Percentiles rank a stretch among this genome's conserved stretches.
phyloP scores from a whole-genome alignment of 2,329 filamentous ascomycete species.

The Arthrobotrys megalospora region DNA sequence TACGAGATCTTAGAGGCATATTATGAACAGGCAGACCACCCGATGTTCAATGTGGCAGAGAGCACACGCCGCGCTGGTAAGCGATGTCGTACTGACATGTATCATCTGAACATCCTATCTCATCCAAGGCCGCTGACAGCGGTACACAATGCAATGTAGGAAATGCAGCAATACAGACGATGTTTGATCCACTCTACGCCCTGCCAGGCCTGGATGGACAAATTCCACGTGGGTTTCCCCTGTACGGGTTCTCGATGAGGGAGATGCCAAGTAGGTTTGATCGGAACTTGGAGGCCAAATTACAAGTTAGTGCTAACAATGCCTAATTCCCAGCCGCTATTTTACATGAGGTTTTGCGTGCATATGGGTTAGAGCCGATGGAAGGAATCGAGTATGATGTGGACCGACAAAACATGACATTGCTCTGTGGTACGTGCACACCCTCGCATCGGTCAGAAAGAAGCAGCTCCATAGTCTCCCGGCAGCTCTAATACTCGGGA shows the following conservation, averaged over 20 bases:
- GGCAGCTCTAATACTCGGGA: background rate
- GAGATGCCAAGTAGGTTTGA: constrained; percentile 50
- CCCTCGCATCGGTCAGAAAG: background rate
- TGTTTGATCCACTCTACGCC: constrained; percentile 51
- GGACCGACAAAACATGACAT: constrained; percentile 50
- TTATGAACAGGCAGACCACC: constrained; percentile 39
- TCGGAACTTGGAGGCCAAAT: background rate
- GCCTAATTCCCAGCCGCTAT: constrained; percentile 29
- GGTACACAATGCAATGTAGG: constrained; percentile 14
- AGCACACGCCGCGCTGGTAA: constrained; percentile 49
- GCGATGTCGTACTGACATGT: background rate
- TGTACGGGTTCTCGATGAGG: constrained; percentile 57
- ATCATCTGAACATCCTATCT: background rate
- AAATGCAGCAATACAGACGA: constrained; percentile 56
- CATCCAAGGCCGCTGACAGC: background rate
- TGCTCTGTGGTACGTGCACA: constrained; percentile 50
- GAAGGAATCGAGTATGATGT: constrained; percentile 51
- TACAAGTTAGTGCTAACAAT: background rate
- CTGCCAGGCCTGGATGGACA: constrained; percentile 45
- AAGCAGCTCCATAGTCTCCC: background rate
- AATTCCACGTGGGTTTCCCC: constrained; percentile 49
- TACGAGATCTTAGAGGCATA: constrained; percentile 46
- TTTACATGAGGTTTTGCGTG: constrained; percentile 39
- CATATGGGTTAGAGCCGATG: constrained; percentile 45
- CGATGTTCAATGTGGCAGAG: constrained; percentile 51